Evolutionary conservation across 352 stramenopile genomes (phyloP).

Genomic region (Aphanomyces invadans): DNA sequence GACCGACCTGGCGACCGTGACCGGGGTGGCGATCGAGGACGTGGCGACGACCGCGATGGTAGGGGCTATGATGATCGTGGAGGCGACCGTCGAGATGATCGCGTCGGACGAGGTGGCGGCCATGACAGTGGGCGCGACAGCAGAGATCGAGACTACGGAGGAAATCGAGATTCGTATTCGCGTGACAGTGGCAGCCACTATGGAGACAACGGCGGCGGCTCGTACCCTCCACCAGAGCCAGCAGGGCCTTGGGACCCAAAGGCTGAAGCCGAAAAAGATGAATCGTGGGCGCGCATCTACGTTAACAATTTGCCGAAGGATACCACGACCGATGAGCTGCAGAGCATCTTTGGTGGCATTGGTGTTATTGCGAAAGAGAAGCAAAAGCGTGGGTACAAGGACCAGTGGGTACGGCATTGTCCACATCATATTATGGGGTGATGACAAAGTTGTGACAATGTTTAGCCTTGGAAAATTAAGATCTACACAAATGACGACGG

Average conservation of each 20-base stretch:
- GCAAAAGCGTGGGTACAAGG: slow-evolving; percentile 81
- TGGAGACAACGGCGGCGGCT: not conserved
- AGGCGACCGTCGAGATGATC: slow-evolving; percentile 16
- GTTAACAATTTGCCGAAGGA: slow-evolving; percentile 76
- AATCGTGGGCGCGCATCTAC: slow-evolving; percentile 80
- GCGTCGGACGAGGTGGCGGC: slow-evolving; percentile 18
- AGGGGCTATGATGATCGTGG: slow-evolving; percentile 18
- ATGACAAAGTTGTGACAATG: not conserved
- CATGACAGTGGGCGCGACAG: slow-evolving; percentile 6
- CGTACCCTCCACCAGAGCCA: slow-evolving; percentile 31
- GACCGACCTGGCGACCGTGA: slow-evolving; percentile 14
- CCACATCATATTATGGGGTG: no score
- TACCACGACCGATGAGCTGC: slow-evolving; percentile 67
- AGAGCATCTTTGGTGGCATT: slow-evolving; percentile 79
- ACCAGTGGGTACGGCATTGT: slow-evolving; percentile 57
- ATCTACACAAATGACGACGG: slow-evolving; percentile 74
- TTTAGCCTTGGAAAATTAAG: slow-evolving; percentile 81
- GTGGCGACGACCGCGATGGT: slow-evolving; percentile 12
- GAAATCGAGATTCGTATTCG: slow-evolving; percentile 6
- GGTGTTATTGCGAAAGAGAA: slow-evolving; percentile 76
- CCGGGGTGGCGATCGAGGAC: slow-evolving; percentile 14
- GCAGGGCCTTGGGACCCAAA: slow-evolving; percentile 55
- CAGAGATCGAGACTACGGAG: not conserved
- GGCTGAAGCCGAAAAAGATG: slow-evolving; percentile 73
- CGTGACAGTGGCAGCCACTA: slow-evolving; percentile 18